Evolutionary conservation across 768 basidiomycete genomes (phyloP).

Genomic region (Tremella fuciformis): DNA sequence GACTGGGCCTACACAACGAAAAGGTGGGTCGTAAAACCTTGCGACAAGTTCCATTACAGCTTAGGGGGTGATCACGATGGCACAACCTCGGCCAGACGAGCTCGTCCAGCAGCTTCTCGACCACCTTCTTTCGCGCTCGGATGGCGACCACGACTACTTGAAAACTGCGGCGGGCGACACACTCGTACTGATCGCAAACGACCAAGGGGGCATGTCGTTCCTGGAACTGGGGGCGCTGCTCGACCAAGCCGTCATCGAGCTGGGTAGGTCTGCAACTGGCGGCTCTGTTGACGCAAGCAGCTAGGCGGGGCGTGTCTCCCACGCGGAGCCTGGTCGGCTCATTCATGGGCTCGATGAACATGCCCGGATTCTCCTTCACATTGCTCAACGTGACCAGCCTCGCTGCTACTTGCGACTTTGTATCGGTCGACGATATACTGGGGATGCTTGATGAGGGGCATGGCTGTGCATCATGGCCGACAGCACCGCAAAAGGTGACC

Average conservation of each 20-base stretch:
- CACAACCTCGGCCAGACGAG: slow-evolving; percentile 64
- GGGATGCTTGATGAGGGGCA: slow-evolving; percentile 32
- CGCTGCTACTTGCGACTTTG: slow-evolving; percentile 4
- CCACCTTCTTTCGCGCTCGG: slow-evolving; percentile 63
- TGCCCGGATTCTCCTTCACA: slow-evolving; percentile 86
- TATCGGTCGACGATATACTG: slow-evolving; percentile 14
- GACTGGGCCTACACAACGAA: slow-evolving; percentile 82
- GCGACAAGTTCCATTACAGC: slow-evolving; percentile 29
- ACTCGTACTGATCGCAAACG: slow-evolving; percentile 72
- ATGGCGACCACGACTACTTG: slow-evolving; percentile 62
- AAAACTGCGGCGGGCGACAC: slow-evolving; percentile 38
- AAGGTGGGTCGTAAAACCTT: too few species aligned
- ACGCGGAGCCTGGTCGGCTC: slow-evolving; percentile 56
- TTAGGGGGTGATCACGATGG: slow-evolving; percentile 28
- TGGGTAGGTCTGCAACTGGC: slow-evolving; percentile 52
- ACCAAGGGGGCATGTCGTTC: slow-evolving; percentile 80
- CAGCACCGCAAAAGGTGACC: slow-evolving; percentile 16
- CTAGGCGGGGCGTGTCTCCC: slow-evolving; percentile 47
- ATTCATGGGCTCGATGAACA: slow-evolving; percentile 79
- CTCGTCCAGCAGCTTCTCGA: slow-evolving; percentile 67
- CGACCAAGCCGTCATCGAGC: slow-evolving; percentile 56
- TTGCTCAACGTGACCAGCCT: slow-evolving; percentile 58
- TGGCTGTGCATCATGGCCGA: slow-evolving; percentile 30
- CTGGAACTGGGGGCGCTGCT: slow-evolving; percentile 73
- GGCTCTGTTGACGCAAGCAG: slow-evolving; percentile 10